A percentile compares a stretch with the other conserved stretches of the same genome.
Conservation (phyloP, 1,139 yeast species). For the Saccharomyces hybrid region DNA sequence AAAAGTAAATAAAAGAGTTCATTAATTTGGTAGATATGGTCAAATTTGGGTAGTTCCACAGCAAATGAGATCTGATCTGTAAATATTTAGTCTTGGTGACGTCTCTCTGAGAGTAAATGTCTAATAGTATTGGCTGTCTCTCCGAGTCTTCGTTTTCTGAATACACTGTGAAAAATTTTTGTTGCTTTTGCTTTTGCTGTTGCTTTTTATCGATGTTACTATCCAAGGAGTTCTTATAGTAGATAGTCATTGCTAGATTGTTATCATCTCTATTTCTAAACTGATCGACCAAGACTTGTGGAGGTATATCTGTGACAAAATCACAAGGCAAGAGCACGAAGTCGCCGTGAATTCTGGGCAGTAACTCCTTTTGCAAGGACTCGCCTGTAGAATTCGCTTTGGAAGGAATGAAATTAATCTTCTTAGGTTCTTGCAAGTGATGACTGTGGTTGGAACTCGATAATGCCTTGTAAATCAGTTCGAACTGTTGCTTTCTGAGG, state of each 20-base stretch:
- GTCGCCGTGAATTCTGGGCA: constrained; percentile 40
- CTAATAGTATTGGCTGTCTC: constrained; percentile 48
- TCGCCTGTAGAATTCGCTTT: constrained; percentile 56
- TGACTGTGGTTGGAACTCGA: constrained; percentile 21
- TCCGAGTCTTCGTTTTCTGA: constrained; percentile 44
- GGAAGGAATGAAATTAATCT: constrained; percentile 42
- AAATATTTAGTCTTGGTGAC: constrained; percentile 64
- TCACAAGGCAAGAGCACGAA: constrained; percentile 89
- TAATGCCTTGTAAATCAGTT: constrained; percentile 21
- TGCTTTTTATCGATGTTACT: constrained; percentile 64
- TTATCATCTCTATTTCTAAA: constrained; percentile 61
- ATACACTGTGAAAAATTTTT: constrained; percentile 49
- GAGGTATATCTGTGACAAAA: constrained; percentile 84
- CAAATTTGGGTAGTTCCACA: constrained; percentile 80
- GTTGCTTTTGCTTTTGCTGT: constrained; percentile 42
- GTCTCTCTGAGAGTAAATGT: constrained; percentile 55
- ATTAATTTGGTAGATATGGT: constrained; percentile 68
- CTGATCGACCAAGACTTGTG: constrained; percentile 78
- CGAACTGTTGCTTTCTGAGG: constrained; percentile 26
- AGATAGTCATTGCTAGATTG: constrained; percentile 65
- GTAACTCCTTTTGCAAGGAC: constrained; percentile 44
- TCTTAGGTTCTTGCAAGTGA: constrained; percentile 30
- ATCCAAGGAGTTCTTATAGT: constrained; percentile 65
- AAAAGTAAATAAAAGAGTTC: constrained; percentile 72
- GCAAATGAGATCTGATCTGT: constrained; percentile 74